Conservation (phyloP, 192 early-diverging fungal species). For the Hyaloraphidium curvatum region DNA sequence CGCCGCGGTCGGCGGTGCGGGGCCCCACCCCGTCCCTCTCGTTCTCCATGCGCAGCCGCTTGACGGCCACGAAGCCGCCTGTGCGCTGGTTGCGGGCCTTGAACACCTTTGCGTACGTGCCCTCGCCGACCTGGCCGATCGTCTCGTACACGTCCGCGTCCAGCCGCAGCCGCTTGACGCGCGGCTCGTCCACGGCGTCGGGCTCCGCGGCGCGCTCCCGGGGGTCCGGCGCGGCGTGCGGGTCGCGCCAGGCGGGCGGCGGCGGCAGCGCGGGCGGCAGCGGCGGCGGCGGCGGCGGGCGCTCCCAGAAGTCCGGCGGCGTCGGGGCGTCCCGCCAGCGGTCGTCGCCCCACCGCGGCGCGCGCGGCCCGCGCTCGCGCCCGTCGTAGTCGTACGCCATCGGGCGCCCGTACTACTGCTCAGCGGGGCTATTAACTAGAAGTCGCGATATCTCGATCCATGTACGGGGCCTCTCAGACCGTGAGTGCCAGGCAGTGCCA, state of each 20-base stretch:
- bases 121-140: slow-evolving; percentile 63
- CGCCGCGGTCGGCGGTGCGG: background rate
- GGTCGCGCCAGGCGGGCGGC: background rate
- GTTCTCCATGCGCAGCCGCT: slow-evolving; percentile 58
- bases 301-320: no score
- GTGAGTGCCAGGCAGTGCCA: no score
- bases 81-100: slow-evolving; percentile 52
- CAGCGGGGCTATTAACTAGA: no score
- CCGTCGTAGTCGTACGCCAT: no score
- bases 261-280: background rate
- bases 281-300: slow-evolving; percentile 2
- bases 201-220: slow-evolving; percentile 22
- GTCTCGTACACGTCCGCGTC: slow-evolving; percentile 35
- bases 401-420: no score
- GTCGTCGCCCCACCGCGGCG: no score
- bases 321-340: no score
- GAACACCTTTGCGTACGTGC: slow-evolving; percentile 68
- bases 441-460: no score
- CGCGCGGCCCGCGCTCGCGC: no score
- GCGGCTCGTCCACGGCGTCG: no score
- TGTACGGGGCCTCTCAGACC: no score
- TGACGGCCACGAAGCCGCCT: slow-evolving; percentile 54
- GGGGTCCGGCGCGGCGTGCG: background rate
- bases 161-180: background rate
- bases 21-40: slow-evolving; percentile 52